A percentile compares a stretch with the other conserved stretches of the same genome.
Evolutionary conservation across 176 grass and related monocot genomes (phyloP).

Genomic region (Phoenix dactylifera): DNA sequence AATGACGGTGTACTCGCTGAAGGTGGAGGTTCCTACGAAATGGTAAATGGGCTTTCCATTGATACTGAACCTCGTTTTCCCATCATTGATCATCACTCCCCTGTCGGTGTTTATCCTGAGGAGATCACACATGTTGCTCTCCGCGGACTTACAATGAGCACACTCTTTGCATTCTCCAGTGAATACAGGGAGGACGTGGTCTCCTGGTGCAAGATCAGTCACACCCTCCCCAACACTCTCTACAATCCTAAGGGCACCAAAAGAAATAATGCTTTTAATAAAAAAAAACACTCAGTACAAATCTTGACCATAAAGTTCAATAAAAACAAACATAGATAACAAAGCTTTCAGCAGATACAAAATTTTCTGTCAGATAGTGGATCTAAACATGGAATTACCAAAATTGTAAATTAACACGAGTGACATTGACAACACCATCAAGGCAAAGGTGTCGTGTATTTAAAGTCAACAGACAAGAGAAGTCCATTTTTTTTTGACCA

Average conservation of each 20-base stretch:
- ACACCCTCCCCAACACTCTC: slow-evolving; percentile 73
- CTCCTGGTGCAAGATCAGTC: slow-evolving; percentile 52
- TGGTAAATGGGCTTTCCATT: slow-evolving; percentile 65
- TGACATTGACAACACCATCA: too few species aligned
- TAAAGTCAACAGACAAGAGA: too few species aligned
- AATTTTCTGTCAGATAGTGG: too few species aligned
- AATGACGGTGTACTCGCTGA: slow-evolving; percentile 85
- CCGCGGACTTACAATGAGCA: slow-evolving; percentile 62
- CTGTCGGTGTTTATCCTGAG: slow-evolving; percentile 74
- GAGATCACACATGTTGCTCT: slow-evolving; percentile 93
- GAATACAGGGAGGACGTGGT: slow-evolving; percentile 90
- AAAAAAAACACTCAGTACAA: too few species aligned
- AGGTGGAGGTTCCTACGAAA: slow-evolving; percentile 74
- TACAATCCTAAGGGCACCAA: slow-evolving; percentile 39
- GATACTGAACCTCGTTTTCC: slow-evolving; percentile 45
- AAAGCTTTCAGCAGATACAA: too few species aligned
- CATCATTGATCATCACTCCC: slow-evolving; percentile 62
- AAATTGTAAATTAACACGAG: too few species aligned
- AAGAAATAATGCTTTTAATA: slow-evolving; percentile 1
- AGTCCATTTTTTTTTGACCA: too few species aligned
- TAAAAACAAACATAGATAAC: too few species aligned
- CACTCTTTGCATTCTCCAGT: slow-evolving; percentile 88
- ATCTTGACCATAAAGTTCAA: too few species aligned
- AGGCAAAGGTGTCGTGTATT: too few species aligned
- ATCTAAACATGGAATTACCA: too few species aligned